Base-by-base conservation (phyloP, 1,284 basidiomycete genomes). In the Xerocomus nothofagi region DNA sequence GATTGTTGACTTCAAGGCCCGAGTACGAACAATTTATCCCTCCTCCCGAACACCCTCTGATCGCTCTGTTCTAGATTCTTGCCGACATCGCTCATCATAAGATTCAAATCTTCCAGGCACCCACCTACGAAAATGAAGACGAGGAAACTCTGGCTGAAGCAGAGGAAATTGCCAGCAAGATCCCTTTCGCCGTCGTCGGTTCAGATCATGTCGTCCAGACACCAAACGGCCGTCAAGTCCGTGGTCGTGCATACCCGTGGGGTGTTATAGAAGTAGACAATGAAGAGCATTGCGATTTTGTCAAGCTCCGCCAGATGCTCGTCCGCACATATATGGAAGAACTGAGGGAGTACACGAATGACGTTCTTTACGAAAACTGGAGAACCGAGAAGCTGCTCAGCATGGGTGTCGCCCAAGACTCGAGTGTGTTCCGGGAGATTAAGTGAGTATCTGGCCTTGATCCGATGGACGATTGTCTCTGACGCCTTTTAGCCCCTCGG, bases 301-400 rank as follows among this genome's bases (percentile, higher is more conserved):
- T 97, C 71, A 98, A 98, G 73, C 87, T 98, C 54, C 85, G 95
- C 47, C 95, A 98, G 72, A 98, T 98, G 95, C 87, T 98, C 39
- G 89, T 98, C 61, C 82, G 94, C 56, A 97, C 95, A 6, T 95
- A 97, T 71, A 98, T 98, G 95, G 95, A 98, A 70, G 94, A 98
- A 70, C 78, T 98, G 56, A 79, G 94, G 65, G 95, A 98, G 73
- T 88, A 93, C 71, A 98, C 95, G 59, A 93, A 94, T 67, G 84
- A 91, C 61, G 83, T 88, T 31, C 78, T 98, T 48, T 98, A 98
- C 69, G 95, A 98, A 80, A 91, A 94, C 69, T 98, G 95, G 85
- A 81, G 94, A 72, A 91, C 89, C 57, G 92, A 97, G 68, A 98
- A 98, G 72, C 75, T 98, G 51, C 74, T 91, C 66, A 88, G 84